Conservation (phyloP, 306 rosid genomes). For the Oemleria cerasiformis region DNA sequence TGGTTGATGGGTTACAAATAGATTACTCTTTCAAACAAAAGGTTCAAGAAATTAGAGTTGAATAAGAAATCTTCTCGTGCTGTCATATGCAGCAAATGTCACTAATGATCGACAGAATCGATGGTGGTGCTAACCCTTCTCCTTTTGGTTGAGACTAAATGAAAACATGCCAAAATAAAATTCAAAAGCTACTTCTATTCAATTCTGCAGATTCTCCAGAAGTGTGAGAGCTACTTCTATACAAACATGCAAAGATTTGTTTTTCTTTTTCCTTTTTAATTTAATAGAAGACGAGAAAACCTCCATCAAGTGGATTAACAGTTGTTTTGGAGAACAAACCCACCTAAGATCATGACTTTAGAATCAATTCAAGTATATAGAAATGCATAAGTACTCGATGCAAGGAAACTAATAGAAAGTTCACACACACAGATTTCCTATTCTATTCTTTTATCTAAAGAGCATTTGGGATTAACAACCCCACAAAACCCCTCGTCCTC, state of each 20-base stretch:
- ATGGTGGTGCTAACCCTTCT: not conserved
- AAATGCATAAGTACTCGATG: not conserved
- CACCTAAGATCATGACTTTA: slow-evolving; percentile 21
- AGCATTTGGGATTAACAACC: slow-evolving; percentile 1
- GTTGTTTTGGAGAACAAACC: slow-evolving; percentile 16
- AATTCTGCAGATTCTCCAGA: not conserved
- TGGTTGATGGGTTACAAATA: not conserved
- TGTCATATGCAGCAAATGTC: not conserved
- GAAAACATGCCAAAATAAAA: not conserved
- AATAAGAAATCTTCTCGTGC: not conserved
- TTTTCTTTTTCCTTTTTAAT: not conserved
- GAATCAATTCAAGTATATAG: slow-evolving; percentile 19
- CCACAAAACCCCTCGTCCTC: slow-evolving; percentile 9
- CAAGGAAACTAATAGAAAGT: slow-evolving; percentile 2
- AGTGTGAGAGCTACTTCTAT: not conserved
- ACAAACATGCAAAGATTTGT: not conserved
- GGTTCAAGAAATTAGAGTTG: not conserved
- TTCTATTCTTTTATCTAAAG: not conserved
- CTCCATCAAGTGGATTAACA: not conserved
- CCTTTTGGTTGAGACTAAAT: not conserved
- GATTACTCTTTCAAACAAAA: not conserved
- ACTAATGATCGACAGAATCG: not conserved
- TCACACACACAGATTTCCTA: not conserved
- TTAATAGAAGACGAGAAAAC: not conserved
- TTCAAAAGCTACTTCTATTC: not conserved